Evolutionary conservation across 768 basidiomycete species (phyloP), one percentile per base, ranked within the genome.

Genomic region (Scleroderma bovista): DNA sequence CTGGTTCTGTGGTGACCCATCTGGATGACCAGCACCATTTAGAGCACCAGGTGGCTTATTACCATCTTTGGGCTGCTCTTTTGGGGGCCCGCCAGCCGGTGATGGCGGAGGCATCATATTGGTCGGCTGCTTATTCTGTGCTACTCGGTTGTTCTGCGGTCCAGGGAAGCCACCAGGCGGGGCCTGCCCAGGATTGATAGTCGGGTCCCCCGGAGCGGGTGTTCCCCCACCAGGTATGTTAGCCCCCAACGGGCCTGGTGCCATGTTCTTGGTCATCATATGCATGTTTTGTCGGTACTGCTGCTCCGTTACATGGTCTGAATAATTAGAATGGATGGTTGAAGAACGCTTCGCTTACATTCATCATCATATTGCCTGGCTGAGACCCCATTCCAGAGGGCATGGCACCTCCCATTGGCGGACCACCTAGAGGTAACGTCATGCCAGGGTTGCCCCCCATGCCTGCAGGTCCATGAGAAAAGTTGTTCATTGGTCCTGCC

Each of bases 71-170:
- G 63, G 46, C 48, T 65, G 66, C 47, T 66, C 63, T 52, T 66
- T 63, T 24, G 59, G 51, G 42, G 62, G 64, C 52, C 59, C 59
- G 44, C 60, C 56, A 1, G 71, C 73, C 36, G 81, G 77, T 6
- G 79, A 79, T 11, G 76, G 79, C 0, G 79, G 79, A n/a, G 61
- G 57, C 63, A 73, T 69, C 76, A 78, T 79, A 15, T 61, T 64
- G 69, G 71, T 74, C 1, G 69, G 60, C 26, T 29, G 26, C 46
- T 72, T 72, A 26, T 38, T 50, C 55, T 60, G 70, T 22, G 53
- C 68, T 56, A 59, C 34, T 48, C 60, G 57, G 53, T 51, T 51
- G 65, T 65, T 52, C 67, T 66, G 59, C 19, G 68, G 46, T 48
- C 69, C 52, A 56, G 66, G 50, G 44, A 72, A 71, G n/a, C 55